These are phyloP conservation scores for Penicillium pulvis DNA, from an alignment of 495 filamentous ascomycete species.

Conservation along the genomic window DNA sequence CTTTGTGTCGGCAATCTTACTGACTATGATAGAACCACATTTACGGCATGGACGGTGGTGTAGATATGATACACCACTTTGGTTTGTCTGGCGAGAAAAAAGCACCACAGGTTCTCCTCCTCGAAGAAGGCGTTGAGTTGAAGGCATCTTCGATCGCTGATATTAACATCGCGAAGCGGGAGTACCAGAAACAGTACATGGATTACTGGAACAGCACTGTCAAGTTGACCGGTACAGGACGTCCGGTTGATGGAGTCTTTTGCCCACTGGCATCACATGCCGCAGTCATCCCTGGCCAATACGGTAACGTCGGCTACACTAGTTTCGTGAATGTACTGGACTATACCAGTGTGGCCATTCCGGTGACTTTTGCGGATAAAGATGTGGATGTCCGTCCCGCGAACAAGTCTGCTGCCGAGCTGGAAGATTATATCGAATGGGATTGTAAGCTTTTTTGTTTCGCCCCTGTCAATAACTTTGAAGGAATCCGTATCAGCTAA, in stretches of 20 bases:
- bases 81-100: slow-evolving; percentile 57
- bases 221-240: slow-evolving; percentile 54
- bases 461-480: neutral
- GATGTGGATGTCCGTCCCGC: slow-evolving; percentile 46
- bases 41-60: slow-evolving; percentile 52
- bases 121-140: slow-evolving; percentile 26
- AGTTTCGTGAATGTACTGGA: slow-evolving; percentile 58
- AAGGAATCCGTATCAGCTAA: neutral
- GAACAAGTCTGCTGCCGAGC: slow-evolving; percentile 41
- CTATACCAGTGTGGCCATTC: slow-evolving; percentile 58
- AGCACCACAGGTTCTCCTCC: slow-evolving; percentile 40
- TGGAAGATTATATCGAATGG: slow-evolving; percentile 46
- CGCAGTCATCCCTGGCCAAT: slow-evolving; percentile 51
- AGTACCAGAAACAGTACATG: slow-evolving; percentile 64
- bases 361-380: slow-evolving; percentile 59
- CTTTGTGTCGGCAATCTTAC: slow-evolving; percentile 2
- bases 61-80: slow-evolving; percentile 50
- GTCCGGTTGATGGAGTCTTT: slow-evolving; percentile 58
- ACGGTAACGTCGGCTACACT: slow-evolving; percentile 54
- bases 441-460: slow-evolving; percentile 46
- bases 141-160: slow-evolving; percentile 52
- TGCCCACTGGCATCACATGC: slow-evolving; percentile 47
- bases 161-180: slow-evolving; percentile 58
- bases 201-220: slow-evolving; percentile 70
- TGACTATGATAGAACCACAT: slow-evolving; percentile 14